Conservation (phyloP, 75 land plant species). For the Cunninghamia lanceolata region DNA sequence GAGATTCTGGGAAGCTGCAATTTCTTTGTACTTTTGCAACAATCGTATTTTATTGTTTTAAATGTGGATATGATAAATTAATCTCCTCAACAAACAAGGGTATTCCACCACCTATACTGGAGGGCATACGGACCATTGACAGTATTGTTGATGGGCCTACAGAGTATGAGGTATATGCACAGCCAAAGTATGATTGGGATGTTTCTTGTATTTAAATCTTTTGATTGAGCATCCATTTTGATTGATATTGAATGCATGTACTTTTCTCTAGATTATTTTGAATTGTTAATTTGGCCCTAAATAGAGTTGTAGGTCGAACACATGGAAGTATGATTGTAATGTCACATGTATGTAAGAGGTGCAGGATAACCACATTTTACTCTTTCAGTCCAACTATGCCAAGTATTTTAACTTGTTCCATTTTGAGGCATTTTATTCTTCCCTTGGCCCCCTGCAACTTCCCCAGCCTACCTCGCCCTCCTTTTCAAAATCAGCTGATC, state of each 20-base stretch:
- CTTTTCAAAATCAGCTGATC: background rate
- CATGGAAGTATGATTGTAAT: background rate
- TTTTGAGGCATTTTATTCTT: background rate
- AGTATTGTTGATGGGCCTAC: conserved; percentile 64
- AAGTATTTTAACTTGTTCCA: background rate
- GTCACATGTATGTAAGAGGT: background rate
- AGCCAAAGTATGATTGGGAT: conserved; percentile 80
- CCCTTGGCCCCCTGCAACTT: too few relatives aligned
- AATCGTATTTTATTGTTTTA: conserved; percentile 41
- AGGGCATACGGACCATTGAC: conserved; percentile 64
- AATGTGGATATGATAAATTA: conserved; percentile 42
- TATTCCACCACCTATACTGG: conserved; percentile 50
- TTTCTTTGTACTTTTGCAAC: conserved; percentile 68
- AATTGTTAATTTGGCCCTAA: background rate
- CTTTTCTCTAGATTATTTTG: background rate
- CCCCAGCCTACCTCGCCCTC: background rate
- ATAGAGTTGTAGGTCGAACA: background rate
- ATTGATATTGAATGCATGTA: background rate
- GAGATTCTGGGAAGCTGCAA: conserved; percentile 74
- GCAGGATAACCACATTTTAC: background rate
- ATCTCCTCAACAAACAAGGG: conserved; percentile 51
- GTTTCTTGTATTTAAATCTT: conserved; percentile 21
- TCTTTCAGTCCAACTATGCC: background rate
- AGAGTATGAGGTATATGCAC: conserved; percentile 78
- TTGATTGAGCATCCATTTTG: background rate